A percentile compares a stretch with the other conserved stretches of the same genome.
Conservation (phyloP, 345 rosid species). For the Balakata baccata region DNA sequence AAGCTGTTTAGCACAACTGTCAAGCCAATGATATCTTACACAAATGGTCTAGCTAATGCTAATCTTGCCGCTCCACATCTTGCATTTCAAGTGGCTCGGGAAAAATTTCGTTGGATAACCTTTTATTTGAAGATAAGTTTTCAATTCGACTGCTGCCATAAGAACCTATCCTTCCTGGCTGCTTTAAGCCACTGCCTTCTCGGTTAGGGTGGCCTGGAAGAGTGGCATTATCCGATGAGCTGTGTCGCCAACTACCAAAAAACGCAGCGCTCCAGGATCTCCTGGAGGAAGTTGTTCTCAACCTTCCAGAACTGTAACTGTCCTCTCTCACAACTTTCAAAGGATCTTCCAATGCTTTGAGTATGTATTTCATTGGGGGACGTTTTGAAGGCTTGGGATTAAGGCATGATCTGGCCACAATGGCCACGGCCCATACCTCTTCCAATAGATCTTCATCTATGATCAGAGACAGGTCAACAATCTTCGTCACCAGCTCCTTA, state of each 20-base stretch:
- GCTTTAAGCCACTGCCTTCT: constrained; percentile 54
- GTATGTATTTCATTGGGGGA: constrained; percentile 81
- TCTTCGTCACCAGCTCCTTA: constrained; percentile 82
- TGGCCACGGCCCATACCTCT: constrained; percentile 99
- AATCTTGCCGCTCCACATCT: constrained; percentile 50
- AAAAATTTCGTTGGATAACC: constrained; percentile 69
- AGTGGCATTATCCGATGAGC: constrained; percentile 45
- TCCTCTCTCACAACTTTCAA: constrained; percentile 85
- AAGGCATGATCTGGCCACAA: constrained; percentile 86
- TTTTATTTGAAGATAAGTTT: constrained; percentile 69
- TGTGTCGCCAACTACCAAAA: constrained; percentile 97
- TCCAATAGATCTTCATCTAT: constrained; percentile 89
- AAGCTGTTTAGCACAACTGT: not conserved
- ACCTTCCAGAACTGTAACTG: constrained; percentile 54
- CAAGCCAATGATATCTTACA: not conserved
- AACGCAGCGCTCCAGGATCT: constrained; percentile 90
- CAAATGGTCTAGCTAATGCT: constrained; percentile 28
- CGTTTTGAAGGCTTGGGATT: constrained; percentile 84
- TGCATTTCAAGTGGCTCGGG: constrained; percentile 65
- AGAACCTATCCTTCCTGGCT: constrained; percentile 57
- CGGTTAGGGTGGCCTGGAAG: constrained; percentile 20
- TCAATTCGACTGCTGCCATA: constrained; percentile 44
- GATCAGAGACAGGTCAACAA: constrained; percentile 73
- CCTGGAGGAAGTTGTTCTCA: constrained; percentile 79
- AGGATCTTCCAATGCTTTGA: constrained; percentile 88